A percentile compares a stretch with the other conserved stretches of the same genome.
phyloP scores from a whole-genome alignment of 257 asterid species.

The Ehretia macrophylla region DNA sequence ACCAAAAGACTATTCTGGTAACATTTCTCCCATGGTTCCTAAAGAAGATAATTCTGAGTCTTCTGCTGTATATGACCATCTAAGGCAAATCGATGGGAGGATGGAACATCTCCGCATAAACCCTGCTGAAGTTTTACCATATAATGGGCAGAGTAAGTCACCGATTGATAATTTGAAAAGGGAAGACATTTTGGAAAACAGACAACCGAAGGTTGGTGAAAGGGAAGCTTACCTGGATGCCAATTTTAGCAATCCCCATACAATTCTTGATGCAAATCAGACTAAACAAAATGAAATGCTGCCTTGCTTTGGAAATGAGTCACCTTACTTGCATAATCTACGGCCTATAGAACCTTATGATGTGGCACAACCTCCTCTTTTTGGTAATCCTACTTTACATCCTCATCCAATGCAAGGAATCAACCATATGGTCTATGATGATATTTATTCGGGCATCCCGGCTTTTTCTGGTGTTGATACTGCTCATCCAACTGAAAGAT shows the following conservation, averaged over 20 bases:
- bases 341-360: constrained; percentile 42
- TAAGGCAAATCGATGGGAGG: constrained; percentile 59
- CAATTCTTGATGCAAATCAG: constrained; percentile 11
- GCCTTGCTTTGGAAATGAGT: constrained; percentile 16
- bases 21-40: constrained; percentile 36
- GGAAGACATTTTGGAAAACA: constrained; percentile 30
- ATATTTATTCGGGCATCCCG: constrained; percentile 20
- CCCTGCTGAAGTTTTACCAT: constrained; percentile 47
- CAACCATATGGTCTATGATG: constrained; percentile 24
- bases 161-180: constrained; percentile 29
- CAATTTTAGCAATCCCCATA: constrained; percentile 3
- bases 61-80: constrained; percentile 41
- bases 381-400: constrained; percentile 30
- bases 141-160: constrained; percentile 33
- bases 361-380: constrained; percentile 31
- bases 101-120: constrained; percentile 57
- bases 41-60: constrained; percentile 42
- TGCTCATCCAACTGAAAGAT: constrained; percentile 31
- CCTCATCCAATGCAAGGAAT: constrained; percentile 30
- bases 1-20: constrained; percentile 43
- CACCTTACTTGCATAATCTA: constrained; percentile 17
- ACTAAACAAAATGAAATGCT: constrained; percentile 13
- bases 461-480: constrained; percentile 34
- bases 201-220: constrained; percentile 26
- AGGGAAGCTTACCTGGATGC: constrained; percentile 26